These are phyloP conservation scores for Malus orientalis DNA, from an alignment of 306 rosid genomes.

Conservation along the genomic window DNA sequence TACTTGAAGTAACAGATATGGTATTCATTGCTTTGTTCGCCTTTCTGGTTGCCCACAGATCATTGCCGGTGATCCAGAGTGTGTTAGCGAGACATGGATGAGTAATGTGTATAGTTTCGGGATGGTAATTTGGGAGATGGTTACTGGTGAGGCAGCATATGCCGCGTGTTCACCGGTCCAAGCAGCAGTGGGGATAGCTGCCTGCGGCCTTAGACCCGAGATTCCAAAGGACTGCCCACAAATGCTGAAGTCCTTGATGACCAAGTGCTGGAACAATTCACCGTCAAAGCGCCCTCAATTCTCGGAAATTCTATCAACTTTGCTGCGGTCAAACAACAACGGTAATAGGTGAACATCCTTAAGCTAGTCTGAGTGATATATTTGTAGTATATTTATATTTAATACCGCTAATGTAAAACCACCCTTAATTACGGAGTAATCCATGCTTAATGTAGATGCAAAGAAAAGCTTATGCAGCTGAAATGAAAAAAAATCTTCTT, in stretches of 20 bases:
- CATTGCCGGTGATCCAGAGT: slow-evolving; percentile 95
- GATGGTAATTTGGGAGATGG: slow-evolving; percentile 96
- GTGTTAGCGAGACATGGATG: slow-evolving; percentile 84
- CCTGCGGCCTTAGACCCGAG: slow-evolving; percentile 96
- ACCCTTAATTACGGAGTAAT: slow-evolving; percentile 19
- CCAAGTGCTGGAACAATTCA: slow-evolving; percentile 85
- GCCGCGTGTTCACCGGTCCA: slow-evolving; percentile 85
- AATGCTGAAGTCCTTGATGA: slow-evolving; percentile 65
- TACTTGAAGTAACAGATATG: slow-evolving; percentile 2
- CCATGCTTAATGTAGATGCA: slow-evolving; percentile 21
- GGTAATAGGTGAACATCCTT: slow-evolving; percentile 38
- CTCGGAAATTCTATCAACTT: slow-evolving; percentile 58
- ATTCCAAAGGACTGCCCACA: slow-evolving; percentile 89
- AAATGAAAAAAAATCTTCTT: slow-evolving; percentile 29
- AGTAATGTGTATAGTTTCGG: slow-evolving; percentile 92
- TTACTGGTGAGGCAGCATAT: slow-evolving; percentile 87
- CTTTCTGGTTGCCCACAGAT: slow-evolving; percentile 43
- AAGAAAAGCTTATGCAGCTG: slow-evolving; percentile 15
- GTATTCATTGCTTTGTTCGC: background rate
- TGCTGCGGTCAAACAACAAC: slow-evolving; percentile 49
- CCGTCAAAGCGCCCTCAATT: slow-evolving; percentile 90
- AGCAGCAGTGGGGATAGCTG: slow-evolving; percentile 97
- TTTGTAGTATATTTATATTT: background rate
- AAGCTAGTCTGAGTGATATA: background rate
- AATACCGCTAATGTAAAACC: slow-evolving; percentile 23